Evolutionary conservation across 176 grass and related monocot species (phyloP), one percentile per base, ranked within the genome.

Genomic region (Neostapfia colusana): DNA sequence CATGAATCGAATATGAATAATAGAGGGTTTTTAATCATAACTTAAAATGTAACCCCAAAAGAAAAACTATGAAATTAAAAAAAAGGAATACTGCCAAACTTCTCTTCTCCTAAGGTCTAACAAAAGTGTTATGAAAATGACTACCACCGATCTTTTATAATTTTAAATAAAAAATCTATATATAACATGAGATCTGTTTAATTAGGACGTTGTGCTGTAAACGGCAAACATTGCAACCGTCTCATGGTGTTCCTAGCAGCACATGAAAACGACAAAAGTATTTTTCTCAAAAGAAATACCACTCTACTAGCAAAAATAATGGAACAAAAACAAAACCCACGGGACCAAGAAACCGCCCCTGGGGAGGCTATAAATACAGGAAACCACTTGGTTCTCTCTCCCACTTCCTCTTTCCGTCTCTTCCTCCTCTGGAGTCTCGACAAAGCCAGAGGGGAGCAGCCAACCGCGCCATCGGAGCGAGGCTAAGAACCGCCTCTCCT

Each of bases 311-410:
- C 15, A 31, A 39, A 62, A 74, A 35, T 12, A 43, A 8, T 21
- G 25, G 10, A 1, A 6, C 1, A 16, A 8, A 23, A 42, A 61
- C 25, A 18, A 2, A 71, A 72, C 53, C 63, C 55, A 20, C 43
- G 27, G 10, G 10, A 51, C 18, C 34, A 62, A 77, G 12, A 85
- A 85, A 85, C 75, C 49, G 50, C 38, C 69, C 15, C 59, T 20
- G 6, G 20, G 20, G 14, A 37, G 68, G 76, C 50, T 79, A 85
- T 76, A 85, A 73, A 85, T 85, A 85, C 69, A 79, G 12, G 60
- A 73, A 79, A 79, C 48, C 49, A 21, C 37, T 36, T 0, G 7
- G 0, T 0, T 58, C 16, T 5, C 82, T 38, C 13, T 44, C 36
- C 45, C 82, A 79, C 82, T 79, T 65, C 65, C 63, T 27, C 59